These are phyloP conservation scores for Erythrophleum fordii DNA, from an alignment of 306 rosid genomes.

Conservation along the genomic window DNA sequence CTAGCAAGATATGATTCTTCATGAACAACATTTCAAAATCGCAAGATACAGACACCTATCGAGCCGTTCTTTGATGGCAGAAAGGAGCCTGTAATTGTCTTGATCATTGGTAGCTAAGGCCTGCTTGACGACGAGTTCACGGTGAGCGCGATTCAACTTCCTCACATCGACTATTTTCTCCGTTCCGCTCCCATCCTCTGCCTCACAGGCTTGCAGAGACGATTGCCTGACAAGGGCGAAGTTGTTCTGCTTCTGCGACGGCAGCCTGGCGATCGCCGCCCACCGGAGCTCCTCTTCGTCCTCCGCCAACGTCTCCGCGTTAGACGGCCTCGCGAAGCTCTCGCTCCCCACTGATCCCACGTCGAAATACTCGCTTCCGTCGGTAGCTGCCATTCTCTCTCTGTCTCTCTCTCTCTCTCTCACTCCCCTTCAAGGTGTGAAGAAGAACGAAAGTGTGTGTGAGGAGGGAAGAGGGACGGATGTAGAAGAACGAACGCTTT, in stretches of 20 bases:
- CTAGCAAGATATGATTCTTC: not conserved
- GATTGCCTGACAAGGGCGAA: constrained; percentile 50
- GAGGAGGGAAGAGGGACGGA: not conserved
- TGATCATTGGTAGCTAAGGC: constrained; percentile 82
- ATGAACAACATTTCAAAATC: not conserved
- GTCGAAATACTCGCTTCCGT: constrained; percentile 72
- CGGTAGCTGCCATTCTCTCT: constrained; percentile 58
- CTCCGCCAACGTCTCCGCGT: constrained; percentile 66
- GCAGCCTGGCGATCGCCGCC: constrained; percentile 68
- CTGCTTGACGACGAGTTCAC: constrained; percentile 66
- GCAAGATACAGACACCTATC: constrained; percentile 37
- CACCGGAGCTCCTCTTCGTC: constrained; percentile 77
- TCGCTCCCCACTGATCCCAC: constrained; percentile 4
- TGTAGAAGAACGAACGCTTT: not conserved
- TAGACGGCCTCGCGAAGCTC: constrained; percentile 61
- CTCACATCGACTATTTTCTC: constrained; percentile 50
- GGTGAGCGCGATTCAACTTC: constrained; percentile 54
- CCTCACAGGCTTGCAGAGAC: not conserved
- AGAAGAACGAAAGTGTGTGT: not conserved
- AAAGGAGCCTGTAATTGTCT: constrained; percentile 70
- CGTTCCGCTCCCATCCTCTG: constrained; percentile 36
- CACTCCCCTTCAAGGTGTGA: not conserved
- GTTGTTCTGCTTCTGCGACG: constrained; percentile 50
- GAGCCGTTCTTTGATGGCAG: constrained; percentile 74
- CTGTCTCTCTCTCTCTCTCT: not conserved